Evolutionary conservation across 2,329 filamentous ascomycete genomes (phyloP).

Genomic region (Coniella vitis): DNA sequence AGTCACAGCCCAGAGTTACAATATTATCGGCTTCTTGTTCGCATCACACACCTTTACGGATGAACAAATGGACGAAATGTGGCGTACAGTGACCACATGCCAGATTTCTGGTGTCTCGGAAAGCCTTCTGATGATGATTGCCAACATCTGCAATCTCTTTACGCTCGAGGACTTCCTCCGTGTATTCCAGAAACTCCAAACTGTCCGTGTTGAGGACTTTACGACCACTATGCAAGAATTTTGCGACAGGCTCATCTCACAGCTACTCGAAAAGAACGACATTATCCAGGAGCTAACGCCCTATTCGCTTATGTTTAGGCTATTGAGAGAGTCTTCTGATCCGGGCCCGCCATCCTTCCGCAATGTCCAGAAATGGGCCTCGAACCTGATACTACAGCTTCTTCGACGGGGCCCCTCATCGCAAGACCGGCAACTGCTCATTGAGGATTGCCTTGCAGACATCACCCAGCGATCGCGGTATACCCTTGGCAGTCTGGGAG

Average conservation of each 20-base stretch:
- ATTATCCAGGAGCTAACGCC: conserved; percentile 8
- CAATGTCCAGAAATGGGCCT: conserved; percentile 12
- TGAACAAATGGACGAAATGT: conserved; percentile 70
- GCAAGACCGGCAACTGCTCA: conserved; percentile 55
- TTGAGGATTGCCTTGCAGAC: conserved; percentile 60
- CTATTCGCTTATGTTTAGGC: conserved; percentile 51
- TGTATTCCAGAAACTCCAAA: conserved; percentile 63
- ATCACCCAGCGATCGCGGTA: conserved; percentile 56
- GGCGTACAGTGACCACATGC: conserved; percentile 73
- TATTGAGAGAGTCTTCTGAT: conserved; percentile 66
- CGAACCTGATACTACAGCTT: conserved; percentile 28
- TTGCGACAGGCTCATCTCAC: conserved; percentile 49
- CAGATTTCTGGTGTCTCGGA: conserved; percentile 81
- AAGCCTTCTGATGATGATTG: conserved; percentile 64
- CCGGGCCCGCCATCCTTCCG: conserved; percentile 35
- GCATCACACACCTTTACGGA: conserved; percentile 69
- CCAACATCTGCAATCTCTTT: conserved; percentile 41
- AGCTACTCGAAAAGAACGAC: conserved; percentile 34
- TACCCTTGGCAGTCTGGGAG: conserved; percentile 68
- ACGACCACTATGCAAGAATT: conserved; percentile 55
- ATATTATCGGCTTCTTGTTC: conserved; percentile 81
- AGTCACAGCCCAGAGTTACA: conserved; percentile 71
- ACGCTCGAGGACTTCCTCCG: conserved; percentile 49
- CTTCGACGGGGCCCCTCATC: conserved; percentile 46
- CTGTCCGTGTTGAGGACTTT: conserved; percentile 56